A percentile compares a stretch with the other conserved stretches of the same genome.
Conservation (phyloP, 805 yeast species). For the Tetrapisispora namnaoensis region DNA sequence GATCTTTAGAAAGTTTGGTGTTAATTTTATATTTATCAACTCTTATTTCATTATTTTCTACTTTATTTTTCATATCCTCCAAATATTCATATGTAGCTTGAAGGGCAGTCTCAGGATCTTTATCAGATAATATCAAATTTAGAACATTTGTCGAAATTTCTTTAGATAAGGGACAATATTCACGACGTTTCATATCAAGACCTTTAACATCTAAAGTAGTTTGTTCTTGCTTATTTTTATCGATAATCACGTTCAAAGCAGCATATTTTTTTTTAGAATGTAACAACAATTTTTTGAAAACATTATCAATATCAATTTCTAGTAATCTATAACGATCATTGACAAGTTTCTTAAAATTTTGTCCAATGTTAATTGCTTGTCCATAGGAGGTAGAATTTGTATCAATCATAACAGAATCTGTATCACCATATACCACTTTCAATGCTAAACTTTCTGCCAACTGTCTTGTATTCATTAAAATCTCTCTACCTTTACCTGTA, state of each 20-base stretch:
- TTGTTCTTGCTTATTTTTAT: constrained; percentile 45
- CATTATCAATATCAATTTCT: constrained; percentile 93
- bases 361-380: constrained; percentile 78
- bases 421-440: constrained; percentile 92
- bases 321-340: constrained; percentile 79
- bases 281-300: constrained; percentile 70
- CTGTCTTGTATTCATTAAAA: constrained; percentile 84
- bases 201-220: constrained; percentile 83
- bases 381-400: constrained; percentile 60
- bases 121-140: constrained; percentile 57
- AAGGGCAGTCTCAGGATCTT: constrained; percentile 69
- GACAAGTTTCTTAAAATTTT: constrained; percentile 71
- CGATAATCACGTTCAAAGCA: constrained; percentile 57
- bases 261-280: constrained; percentile 98
- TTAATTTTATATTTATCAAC: constrained; percentile 66
- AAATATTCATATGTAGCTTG: constrained; percentile 63
- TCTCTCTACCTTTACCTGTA: constrained; percentile 92
- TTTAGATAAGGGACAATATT: constrained; percentile 85
- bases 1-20: constrained; percentile 85
- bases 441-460: constrained; percentile 78
- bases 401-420: constrained; percentile 98
- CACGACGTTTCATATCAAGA: constrained; percentile 94
- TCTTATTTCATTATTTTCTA: constrained; percentile 53
- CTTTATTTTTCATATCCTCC: constrained; percentile 45
- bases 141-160: constrained; percentile 73